These are phyloP conservation scores for Rhazya stricta DNA, from an alignment of 257 asterid species.

Conservation along the genomic window DNA sequence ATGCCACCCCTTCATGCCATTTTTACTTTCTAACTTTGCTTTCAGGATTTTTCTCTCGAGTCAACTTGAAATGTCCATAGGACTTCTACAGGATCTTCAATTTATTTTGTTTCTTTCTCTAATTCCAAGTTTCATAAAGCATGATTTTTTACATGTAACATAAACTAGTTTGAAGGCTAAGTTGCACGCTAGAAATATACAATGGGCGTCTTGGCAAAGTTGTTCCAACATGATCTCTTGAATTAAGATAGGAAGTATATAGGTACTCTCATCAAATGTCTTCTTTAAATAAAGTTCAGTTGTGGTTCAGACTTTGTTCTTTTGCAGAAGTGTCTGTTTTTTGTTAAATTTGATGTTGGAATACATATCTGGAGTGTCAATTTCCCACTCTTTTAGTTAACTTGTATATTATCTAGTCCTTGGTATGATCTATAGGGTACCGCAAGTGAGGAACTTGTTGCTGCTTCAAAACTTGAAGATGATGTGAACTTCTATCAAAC, in stretches of 20 bases:
- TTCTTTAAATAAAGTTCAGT: not conserved
- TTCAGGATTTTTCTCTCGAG: not conserved
- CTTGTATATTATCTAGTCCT: not conserved
- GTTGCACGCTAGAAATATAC: not conserved
- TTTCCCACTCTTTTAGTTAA: not conserved
- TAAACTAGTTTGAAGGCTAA: not conserved
- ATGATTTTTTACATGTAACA: not conserved
- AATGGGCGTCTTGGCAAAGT: not conserved
- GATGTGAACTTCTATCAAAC: constrained; percentile 89
- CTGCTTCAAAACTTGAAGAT: constrained; percentile 77
- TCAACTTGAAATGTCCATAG: not conserved
- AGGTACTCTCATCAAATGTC: not conserved
- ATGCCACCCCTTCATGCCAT: not conserved
- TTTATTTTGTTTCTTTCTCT: not conserved
- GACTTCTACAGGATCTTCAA: not conserved
- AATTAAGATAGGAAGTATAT: not conserved
- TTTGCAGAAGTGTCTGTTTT: not conserved
- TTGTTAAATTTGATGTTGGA: not conserved
- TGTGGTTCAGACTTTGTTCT: not conserved
- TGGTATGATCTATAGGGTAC: constrained; percentile 51
- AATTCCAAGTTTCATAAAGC: not conserved
- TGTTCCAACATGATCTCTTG: not conserved
- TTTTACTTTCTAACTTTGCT: not conserved
- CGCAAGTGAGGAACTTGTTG: constrained; percentile 64
- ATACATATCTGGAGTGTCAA: not conserved